Evolutionary conservation across 352 stramenopile genomes (phyloP), one percentile per base, ranked within the genome.

Genomic region (Phytophthora pini): DNA sequence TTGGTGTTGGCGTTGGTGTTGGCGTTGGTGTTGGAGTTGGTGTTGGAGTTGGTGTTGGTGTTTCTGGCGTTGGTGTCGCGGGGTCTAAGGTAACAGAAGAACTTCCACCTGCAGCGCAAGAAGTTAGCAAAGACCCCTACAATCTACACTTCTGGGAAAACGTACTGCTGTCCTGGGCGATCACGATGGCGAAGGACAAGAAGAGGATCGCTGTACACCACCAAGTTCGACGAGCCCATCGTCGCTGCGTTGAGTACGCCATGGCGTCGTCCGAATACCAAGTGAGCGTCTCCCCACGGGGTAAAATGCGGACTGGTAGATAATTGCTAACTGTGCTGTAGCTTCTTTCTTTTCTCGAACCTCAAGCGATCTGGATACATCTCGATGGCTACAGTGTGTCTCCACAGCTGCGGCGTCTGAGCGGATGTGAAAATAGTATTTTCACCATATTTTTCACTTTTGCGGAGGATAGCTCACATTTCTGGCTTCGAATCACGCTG

Each of bases 21-120:
- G 29, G 17, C 1, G 47, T 39, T 17, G 17, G 29, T 17, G 47
- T 54, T 5, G 39, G 26, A 11, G 47, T 38, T 8, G 38, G 31
- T 4, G 31, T 36, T 12, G 31, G 8, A 3, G 31, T 32, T 29
- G 47, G 47, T 4, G 47, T 54, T 41, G 29, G 5, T 12, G 46
- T 41, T 2, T 17, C n/a, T 20, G 46, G 46, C 5, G 11, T 29
- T 8, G 26, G 27, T 6, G 47, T 54, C 31, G 12, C 31, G 32
- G 47, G 47, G 11, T 54, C 47, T 41, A 54, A 11, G 7, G n/a
- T 20, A 17, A 54, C 10, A 20, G 47, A 54, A 40, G 47, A n/a
- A 29, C 47, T 54, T 15, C 47, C 47, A 17, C 29, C 47, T 54
- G 27, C 27, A 41, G 7, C 29, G n/a, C 8, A 24, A 20, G 4